Evolutionary conservation across 257 asterid genomes (phyloP).

Genomic region (Solanum lycopersicoides): DNA sequence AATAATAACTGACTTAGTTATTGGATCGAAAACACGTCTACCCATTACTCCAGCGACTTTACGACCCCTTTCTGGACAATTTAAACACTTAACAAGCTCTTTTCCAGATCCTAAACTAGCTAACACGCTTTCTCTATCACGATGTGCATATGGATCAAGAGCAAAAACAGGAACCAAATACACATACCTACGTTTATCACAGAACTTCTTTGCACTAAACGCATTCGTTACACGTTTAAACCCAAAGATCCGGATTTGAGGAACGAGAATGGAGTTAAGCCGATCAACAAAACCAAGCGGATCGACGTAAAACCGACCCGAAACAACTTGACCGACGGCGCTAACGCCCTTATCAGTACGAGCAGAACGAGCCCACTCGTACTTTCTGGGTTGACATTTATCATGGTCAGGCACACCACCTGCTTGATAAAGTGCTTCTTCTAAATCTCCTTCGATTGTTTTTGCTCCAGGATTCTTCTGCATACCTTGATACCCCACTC

Average conservation of each 20-base stretch:
- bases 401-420: conserved; percentile 85
- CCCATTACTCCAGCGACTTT: conserved; percentile 77
- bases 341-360: conserved; percentile 97
- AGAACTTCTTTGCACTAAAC: conserved; percentile 87
- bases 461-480: conserved; percentile 97
- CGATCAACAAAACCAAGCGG: conserved; percentile 88
- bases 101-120: conserved; percentile 69
- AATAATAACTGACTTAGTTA: neutral
- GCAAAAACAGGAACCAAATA: conserved; percentile 86
- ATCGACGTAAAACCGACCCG: conserved; percentile 77
- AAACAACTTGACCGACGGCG: conserved; percentile 94
- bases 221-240: conserved; percentile 60
- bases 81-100: conserved; percentile 70
- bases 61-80: conserved; percentile 89
- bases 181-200: conserved; percentile 86
- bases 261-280: conserved; percentile 42
- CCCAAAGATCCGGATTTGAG: conserved; percentile 78
- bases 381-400: conserved; percentile 46
- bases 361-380: conserved; percentile 91
- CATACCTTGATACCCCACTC: conserved; percentile 97
- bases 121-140: conserved; percentile 82
- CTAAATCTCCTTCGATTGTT: conserved; percentile 94
- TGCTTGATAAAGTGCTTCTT: conserved; percentile 69
- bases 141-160: conserved; percentile 70
- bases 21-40: conserved; percentile 30